These are phyloP conservation scores for Seminavis robusta DNA, from an alignment of 108 stramenopile species.

Conservation along the genomic window DNA sequence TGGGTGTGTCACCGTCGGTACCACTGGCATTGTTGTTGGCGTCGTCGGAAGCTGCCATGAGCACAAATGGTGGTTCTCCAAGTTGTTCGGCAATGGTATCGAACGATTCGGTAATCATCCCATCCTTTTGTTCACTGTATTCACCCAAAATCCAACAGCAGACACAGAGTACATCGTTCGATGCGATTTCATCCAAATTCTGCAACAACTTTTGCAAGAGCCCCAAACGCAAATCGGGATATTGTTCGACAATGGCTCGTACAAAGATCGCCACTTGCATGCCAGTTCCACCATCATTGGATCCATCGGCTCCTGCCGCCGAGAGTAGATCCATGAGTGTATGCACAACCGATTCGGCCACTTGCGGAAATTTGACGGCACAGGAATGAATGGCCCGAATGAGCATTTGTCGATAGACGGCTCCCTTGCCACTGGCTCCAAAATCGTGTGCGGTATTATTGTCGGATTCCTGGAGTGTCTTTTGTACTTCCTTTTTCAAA, in stretches of 20 bases:
- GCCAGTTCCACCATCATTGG: conserved; percentile 27
- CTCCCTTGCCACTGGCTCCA: conserved; percentile 92
- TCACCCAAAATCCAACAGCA: conserved; percentile 99
- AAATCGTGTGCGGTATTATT: conserved; percentile 53
- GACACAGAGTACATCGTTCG: conserved; percentile 89
- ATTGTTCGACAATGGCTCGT: conserved; percentile 95
- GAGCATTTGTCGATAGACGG: conserved; percentile 89
- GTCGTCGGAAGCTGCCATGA: conserved; percentile 57
- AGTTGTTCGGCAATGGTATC: conserved; percentile 68
- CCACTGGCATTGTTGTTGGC: conserved; percentile 55
- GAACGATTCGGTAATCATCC: conserved; percentile 72
- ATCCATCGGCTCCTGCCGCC: conserved; percentile 80
- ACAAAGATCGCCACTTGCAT: conserved; percentile 97
- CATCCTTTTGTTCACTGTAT: conserved; percentile 79
- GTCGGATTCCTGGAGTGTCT: conserved; percentile 80
- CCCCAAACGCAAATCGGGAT: conserved; percentile 82
- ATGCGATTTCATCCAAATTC: conserved; percentile 78
- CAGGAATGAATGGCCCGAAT: conserved; percentile 96
- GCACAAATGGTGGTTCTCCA: conserved; percentile 77
- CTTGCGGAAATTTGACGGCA: conserved; percentile 91
- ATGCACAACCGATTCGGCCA: conserved; percentile 94
- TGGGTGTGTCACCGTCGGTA: conserved; percentile 56
- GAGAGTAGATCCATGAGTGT: conserved; percentile 94
- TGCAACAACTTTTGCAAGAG: conserved; percentile 89
- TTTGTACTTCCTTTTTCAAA: conserved; percentile 94